Conservation (phyloP, 768 basidiomycete genomes). For the Psilocybe tampanensis region DNA sequence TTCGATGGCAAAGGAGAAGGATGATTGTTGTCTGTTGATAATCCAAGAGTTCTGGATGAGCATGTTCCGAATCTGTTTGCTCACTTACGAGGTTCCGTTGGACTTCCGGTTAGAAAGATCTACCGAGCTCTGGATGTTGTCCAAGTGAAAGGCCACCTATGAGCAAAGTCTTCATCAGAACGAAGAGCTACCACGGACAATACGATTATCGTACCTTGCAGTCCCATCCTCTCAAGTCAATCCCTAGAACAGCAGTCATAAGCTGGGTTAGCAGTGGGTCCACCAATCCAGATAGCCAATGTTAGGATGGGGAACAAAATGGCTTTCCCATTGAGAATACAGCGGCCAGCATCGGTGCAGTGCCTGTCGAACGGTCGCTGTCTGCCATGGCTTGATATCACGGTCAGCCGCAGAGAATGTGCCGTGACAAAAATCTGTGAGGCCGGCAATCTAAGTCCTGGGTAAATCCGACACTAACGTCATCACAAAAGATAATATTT, state of each 20-base stretch:
- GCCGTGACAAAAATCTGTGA: background rate
- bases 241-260: background rate
- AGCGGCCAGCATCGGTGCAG: background rate
- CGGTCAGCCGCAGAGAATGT: too few species aligned
- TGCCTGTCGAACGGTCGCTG: too few species aligned
- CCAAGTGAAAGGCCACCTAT: background rate
- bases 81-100: background rate
- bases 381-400: too few species aligned
- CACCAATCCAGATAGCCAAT: background rate
- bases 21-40: background rate
- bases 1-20: background rate
- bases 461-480: too few species aligned
- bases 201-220: constrained; percentile 1
- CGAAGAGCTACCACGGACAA: background rate
- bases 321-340: background rate
- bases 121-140: background rate
- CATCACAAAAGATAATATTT: too few species aligned
- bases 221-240: background rate
- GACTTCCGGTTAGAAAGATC: background rate
- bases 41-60: background rate
- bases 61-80: background rate
- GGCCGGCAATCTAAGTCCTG: too few species aligned
- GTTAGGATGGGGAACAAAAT: background rate
- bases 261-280: background rate
- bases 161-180: background rate